Conservation (phyloP, 2,329 filamentous ascomycete genomes). For the Bipolaris zeicola region DNA sequence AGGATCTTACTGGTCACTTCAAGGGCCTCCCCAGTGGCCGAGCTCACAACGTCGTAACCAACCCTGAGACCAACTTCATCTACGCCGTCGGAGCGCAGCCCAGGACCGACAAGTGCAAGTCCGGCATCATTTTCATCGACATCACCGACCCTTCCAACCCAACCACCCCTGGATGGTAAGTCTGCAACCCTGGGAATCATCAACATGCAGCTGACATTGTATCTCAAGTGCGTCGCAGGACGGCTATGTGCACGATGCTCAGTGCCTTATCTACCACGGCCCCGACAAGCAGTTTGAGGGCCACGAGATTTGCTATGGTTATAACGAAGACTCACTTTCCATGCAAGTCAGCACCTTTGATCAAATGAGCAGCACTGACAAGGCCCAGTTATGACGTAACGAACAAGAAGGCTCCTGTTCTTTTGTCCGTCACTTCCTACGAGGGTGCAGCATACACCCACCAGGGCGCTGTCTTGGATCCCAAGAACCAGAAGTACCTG, state of each 20-base stretch:
- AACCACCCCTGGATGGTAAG: constrained; percentile 56
- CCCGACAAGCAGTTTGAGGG: constrained; percentile 57
- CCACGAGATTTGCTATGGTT: constrained; percentile 62
- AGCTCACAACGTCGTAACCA: constrained; percentile 48
- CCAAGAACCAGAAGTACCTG: constrained; percentile 42
- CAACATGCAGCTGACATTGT: neutral
- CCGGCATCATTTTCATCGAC: constrained; percentile 65
- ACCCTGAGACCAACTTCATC: constrained; percentile 46
- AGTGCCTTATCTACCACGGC: constrained; percentile 63
- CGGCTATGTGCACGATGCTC: constrained; percentile 67
- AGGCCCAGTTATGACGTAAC: constrained; percentile 59
- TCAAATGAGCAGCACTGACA: too few relatives aligned
- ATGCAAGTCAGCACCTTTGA: too few relatives aligned
- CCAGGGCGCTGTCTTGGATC: constrained; percentile 60
- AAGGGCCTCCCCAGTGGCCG: constrained; percentile 44
- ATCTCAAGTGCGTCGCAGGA: constrained; percentile 54
- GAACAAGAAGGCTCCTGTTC: constrained; percentile 53
- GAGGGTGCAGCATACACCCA: constrained; percentile 65
- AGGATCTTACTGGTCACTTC: constrained; percentile 44
- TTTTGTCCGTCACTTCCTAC: constrained; percentile 62
- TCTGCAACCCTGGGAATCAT: neutral
- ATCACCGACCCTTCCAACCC: constrained; percentile 60
- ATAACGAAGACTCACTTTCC: constrained; percentile 59
- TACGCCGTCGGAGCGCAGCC: constrained; percentile 47
- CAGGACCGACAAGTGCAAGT: constrained; percentile 51